These are phyloP conservation scores for Dictyostelium firmibasis DNA, from an alignment of 78 protist genomes.

Conservation along the genomic window DNA sequence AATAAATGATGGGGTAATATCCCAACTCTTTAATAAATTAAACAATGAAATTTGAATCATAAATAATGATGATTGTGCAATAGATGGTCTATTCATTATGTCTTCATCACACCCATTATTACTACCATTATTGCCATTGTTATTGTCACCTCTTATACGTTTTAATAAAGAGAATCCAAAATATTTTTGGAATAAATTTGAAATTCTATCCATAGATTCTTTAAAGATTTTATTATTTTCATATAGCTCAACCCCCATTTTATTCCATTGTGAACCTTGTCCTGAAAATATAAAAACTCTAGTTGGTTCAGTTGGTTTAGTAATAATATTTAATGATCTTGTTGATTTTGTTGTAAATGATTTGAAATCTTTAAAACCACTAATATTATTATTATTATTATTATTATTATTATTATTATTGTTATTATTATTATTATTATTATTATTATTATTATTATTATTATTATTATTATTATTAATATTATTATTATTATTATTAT, in stretches of 20 bases:
- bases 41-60: no score
- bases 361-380: neutral
- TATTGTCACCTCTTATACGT: no score
- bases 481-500: neutral
- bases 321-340: neutral
- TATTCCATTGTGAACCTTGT: no score
- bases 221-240: no score
- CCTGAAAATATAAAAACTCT: no score
- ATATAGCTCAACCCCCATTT: no score
- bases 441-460: neutral
- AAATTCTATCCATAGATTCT: neutral
- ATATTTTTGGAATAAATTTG: neutral
- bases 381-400: neutral
- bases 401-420: neutral
- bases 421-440: neutral
- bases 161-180: no score
- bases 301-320: neutral
- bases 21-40: no score
- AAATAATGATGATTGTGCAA: no score
- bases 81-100: no score
- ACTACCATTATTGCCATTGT: no score
- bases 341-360: neutral
- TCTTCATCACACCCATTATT: neutral
- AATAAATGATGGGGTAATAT: no score
- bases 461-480: neutral